A percentile compares a stretch with the other conserved stretches of the same genome.
Conservation (phyloP, 306 rosid genomes). For the Dryas octopetala region DNA sequence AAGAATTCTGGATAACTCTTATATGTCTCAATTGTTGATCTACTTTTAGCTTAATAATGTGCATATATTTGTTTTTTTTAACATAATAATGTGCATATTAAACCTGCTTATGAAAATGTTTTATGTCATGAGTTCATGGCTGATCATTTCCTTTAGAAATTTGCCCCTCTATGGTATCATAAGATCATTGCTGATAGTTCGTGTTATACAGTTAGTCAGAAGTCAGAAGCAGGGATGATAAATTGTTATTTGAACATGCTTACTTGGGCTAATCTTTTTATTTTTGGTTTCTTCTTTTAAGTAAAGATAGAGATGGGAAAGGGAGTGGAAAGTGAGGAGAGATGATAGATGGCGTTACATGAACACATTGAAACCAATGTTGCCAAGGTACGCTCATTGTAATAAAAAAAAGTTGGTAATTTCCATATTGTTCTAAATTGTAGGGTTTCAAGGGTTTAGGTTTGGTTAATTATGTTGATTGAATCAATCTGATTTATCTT, state of each 20-base stretch:
- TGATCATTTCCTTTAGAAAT: not conserved
- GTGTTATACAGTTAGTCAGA: not conserved
- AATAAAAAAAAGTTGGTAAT: not conserved
- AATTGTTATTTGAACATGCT: not conserved
- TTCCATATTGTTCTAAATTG: not conserved
- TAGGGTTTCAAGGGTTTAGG: not conserved
- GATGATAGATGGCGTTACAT: not conserved
- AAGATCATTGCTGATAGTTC: not conserved
- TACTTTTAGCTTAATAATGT: not conserved
- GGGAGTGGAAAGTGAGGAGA: not conserved
- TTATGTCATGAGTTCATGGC: not conserved
- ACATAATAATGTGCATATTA: not conserved
- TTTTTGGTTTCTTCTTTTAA: too few species aligned
- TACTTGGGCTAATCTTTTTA: not conserved
- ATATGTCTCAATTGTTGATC: not conserved
- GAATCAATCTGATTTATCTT: too few species aligned
- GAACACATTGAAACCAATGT: not conserved
- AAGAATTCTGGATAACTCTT: slow-evolving; percentile 1
- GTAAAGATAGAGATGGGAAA: not conserved
- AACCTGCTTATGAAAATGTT: not conserved
- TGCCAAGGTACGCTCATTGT: not conserved
- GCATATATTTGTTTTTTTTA: not conserved
- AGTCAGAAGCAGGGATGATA: not conserved
- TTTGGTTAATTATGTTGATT: not conserved
- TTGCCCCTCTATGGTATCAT: not conserved